Base-by-base conservation (phyloP, 2,329 filamentous ascomycete species). In the Ophiostoma sp. region DNA sequence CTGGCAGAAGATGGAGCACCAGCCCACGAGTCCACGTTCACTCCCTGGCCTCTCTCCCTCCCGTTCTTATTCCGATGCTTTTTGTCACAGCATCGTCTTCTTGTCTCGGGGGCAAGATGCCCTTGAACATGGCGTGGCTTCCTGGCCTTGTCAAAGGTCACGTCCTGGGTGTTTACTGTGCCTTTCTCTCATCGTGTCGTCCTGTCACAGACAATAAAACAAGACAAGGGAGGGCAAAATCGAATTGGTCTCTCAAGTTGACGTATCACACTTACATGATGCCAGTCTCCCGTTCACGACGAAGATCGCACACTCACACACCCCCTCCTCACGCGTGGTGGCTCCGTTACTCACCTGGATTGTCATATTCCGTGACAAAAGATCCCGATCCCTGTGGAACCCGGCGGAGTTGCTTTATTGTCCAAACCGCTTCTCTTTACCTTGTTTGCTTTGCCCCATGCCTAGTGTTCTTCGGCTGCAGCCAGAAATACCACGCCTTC, bases 1-100 rank as follows among this genome's bases (percentile, higher is more conserved):
- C 36, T 66, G 63, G 63, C 36, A 66, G 39, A 39, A 64, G 61
- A 64, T 64, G 61, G 61, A 64, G 61, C 59, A 64, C 57, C 15
- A n/a, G 57, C n/a, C 17, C 39, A 66, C 39, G 36, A 66, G 63
- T 31, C 63, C 64, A 33, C 45, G 64, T 69, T 57, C n/a, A n/a
- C n/a, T 36, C 31, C 61, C 12, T 36, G 57, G 1, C n/a, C n/a
- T 22, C 12, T 42, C 36, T 64, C n/a, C 61, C 36, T 66, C 12
- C 61, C n/a, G 7, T 28, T 66, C 22, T 28, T 66, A 42, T 66
- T 36, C 19, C 61, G n/a, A 36, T 48, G 52, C 36, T 61, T 57
- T 59, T 45, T 45, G 19, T 17, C 12, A 12, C 36, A 45, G 3
- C 50, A 55, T 9, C 50, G 50, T 45, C 19, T 63, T 3, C 36